phyloP scores from a whole-genome alignment of 148 eudicot genomes.

The Fallopia convolvulus region DNA sequence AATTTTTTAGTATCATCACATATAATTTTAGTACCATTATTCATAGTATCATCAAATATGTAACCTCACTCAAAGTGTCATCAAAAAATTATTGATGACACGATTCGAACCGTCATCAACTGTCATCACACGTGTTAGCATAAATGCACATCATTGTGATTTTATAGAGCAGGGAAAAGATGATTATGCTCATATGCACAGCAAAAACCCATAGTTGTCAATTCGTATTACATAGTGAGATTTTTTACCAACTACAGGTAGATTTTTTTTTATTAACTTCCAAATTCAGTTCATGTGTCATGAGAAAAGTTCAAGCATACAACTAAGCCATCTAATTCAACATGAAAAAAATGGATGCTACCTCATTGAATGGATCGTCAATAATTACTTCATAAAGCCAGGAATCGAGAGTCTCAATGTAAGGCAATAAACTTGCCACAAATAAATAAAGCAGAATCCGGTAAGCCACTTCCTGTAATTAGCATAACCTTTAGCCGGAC shows the following conservation, averaged over 20 bases:
- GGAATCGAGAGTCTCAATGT: conserved; percentile 69
- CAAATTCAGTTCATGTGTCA: background rate
- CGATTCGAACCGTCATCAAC: too few species aligned
- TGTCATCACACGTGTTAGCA: background rate
- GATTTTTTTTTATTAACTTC: background rate
- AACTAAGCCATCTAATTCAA: background rate
- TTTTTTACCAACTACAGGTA: background rate
- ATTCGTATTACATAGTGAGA: background rate
- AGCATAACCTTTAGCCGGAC: conserved; percentile 14
- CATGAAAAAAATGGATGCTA: conserved; percentile 22
- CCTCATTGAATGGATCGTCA: conserved; percentile 96
- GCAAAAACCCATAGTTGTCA: background rate
- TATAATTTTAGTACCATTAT: too few species aligned
- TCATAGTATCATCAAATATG: too few species aligned
- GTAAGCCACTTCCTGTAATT: conserved; percentile 85
- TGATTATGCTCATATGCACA: background rate
- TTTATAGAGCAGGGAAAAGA: background rate
- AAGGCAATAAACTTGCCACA: conserved; percentile 72
- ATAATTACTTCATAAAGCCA: conserved; percentile 95
- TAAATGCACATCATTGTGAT: conserved; percentile 1
- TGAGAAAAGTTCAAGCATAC: background rate
- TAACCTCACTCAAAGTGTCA: too few species aligned
- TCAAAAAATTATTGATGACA: too few species aligned
- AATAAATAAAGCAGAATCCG: conserved; percentile 71
- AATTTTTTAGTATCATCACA: too few species aligned